Evolutionary conservation across 352 stramenopile species (phyloP), one percentile per base, ranked within the genome.

Genomic region (Phytophthora pluvialis): DNA sequence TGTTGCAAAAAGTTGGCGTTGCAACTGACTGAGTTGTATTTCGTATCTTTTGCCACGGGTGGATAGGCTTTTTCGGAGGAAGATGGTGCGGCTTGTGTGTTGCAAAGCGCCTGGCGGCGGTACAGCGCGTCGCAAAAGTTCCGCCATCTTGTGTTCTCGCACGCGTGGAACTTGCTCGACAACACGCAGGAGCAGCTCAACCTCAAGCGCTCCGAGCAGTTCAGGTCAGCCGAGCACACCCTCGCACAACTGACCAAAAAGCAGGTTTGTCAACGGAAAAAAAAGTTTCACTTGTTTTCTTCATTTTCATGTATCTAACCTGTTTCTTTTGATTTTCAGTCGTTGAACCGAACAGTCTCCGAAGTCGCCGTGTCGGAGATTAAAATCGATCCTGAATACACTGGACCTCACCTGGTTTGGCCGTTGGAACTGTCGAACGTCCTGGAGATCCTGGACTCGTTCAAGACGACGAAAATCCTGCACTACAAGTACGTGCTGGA

Each of bases 401-500:
- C 75, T 1, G 91, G 91, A 0, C 87, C 89, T 5, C 85, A 82
- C 35, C 55, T 98, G 12, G 65, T 72, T 13, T 98, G 95, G 80
- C 92, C 92, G 5, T 63, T 98, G 58, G 82, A 83, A 16, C 75
- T 97, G 10, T 70, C 87, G 5, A 94, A 93, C 57, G 88, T 97
- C 32, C 59, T 98, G 36, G 77, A 89, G 10, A 88, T 98, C 74
- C 71, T 98, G 33, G 90, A 97, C 51, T 81, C 92, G 5, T 98
- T 98, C 60, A 98, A 98, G 63, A 88, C 86, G 36, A 93, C 87
- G 21, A 70, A 84, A 28, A 64, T 96, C 1, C 64, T 98, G 31
- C 90, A 98, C 70, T 83, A 93, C 77, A 97, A 97, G 71, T 95
- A 98, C 64, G 89, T 97, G 49, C 70, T 95, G 33, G 84, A 97